These are phyloP conservation scores for Aspergillus leporis DNA, from an alignment of 495 filamentous ascomycete genomes.

Conservation along the genomic window DNA sequence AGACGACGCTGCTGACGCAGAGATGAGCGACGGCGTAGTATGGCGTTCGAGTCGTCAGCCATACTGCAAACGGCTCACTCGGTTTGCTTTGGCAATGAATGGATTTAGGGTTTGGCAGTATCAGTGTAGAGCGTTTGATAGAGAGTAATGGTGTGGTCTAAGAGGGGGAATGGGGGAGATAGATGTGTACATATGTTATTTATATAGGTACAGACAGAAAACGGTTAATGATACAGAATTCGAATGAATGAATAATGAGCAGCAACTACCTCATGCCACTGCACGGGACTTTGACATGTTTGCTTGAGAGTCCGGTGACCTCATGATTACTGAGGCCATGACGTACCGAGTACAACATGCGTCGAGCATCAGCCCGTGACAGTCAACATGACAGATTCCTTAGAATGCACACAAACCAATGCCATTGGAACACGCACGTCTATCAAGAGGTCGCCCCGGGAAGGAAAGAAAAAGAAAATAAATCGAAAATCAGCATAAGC, in stretches of 20 bases:
- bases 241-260: no score
- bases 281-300: neutral
- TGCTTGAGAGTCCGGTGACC: conserved; percentile 1
- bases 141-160: no score
- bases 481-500: neutral
- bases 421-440: neutral
- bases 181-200: no score
- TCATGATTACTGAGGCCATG: conserved; percentile 3
- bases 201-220: neutral
- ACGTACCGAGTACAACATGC: neutral
- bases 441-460: neutral
- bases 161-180: no score
- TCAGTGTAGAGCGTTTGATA: no score
- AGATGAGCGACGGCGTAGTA: conserved; percentile 35
- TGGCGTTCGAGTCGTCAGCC: neutral
- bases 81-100: neutral
- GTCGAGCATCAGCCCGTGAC: conserved; percentile 1
- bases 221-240: no score
- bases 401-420: neutral
- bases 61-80: neutral
- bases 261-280: neutral
- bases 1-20: conserved; percentile 34
- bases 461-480: neutral
- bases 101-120: neutral
- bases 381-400: conserved; percentile 4